phyloP scores from a whole-genome alignment of 2,329 filamentous ascomycete species.

The Colletotrichum siamense region DNA sequence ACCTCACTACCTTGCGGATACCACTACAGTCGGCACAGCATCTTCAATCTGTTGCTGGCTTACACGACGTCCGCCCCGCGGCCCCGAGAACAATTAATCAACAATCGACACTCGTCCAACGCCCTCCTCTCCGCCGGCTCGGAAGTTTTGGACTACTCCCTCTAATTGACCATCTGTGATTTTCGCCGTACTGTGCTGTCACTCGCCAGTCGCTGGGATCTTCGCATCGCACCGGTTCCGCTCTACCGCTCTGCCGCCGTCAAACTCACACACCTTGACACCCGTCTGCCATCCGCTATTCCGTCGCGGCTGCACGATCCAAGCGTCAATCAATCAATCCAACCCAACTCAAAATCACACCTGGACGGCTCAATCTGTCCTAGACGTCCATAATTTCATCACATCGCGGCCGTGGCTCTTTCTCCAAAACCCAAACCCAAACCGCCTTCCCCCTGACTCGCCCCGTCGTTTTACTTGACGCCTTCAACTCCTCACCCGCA shows the following conservation, averaged over 20 bases:
- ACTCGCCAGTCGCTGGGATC: neutral
- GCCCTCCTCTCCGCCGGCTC: conserved; percentile 14
- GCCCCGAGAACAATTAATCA: conserved; percentile 5
- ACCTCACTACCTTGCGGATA: too few relatives aligned
- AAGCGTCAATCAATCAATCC: conserved; percentile 14
- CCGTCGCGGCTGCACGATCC: neutral
- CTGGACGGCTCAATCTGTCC: conserved; percentile 9
- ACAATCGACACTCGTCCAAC: conserved; percentile 15
- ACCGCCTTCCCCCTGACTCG: conserved; percentile 11
- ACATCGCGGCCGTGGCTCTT: neutral
- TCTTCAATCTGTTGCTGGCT: neutral
- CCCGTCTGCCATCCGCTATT: neutral
- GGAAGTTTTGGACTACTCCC: neutral
- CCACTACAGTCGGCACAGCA: neutral
- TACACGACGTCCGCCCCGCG: neutral
- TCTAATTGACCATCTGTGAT: neutral
- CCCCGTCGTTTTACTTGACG: conserved; percentile 19
- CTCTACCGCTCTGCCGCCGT: conserved; percentile 12
- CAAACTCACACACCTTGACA: neutral
- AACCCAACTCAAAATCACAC: neutral
- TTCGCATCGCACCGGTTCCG: neutral
- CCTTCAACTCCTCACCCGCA: conserved; percentile 13
- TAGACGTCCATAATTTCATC: conserved; percentile 9
- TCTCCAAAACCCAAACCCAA: neutral
- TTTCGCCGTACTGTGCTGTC: neutral